These are phyloP conservation scores for Biscogniauxia mediterranea DNA, from an alignment of 2,329 filamentous ascomycete species.

Conservation along the genomic window DNA sequence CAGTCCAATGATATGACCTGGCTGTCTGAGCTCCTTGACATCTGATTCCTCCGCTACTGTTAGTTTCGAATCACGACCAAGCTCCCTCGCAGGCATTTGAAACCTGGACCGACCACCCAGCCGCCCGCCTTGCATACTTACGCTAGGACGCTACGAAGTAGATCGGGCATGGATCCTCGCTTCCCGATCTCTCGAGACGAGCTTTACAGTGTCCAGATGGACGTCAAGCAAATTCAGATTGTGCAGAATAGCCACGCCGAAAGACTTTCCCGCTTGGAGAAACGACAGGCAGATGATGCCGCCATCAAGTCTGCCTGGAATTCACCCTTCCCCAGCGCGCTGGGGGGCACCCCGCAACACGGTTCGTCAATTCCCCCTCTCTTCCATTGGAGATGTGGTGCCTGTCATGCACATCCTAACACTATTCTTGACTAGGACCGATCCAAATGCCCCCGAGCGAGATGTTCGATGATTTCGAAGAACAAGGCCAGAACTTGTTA, in stretches of 20 bases:
- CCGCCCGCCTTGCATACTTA: slow-evolving; percentile 7
- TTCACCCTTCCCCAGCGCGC: slow-evolving; percentile 84
- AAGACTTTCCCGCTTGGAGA: slow-evolving; percentile 60
- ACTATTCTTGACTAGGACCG: slow-evolving; percentile 57
- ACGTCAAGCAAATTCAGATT: slow-evolving; percentile 66
- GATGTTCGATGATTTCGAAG: slow-evolving; percentile 87
- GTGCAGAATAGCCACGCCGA: slow-evolving; percentile 62
- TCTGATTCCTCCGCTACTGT: slow-evolving; percentile 10
- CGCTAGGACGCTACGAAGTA: slow-evolving; percentile 11
- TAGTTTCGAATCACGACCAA: slow-evolving; percentile 9
- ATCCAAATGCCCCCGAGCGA: slow-evolving; percentile 77
- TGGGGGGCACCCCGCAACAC: slow-evolving; percentile 82
- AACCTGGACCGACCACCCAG: slow-evolving; percentile 2
- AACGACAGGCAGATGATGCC: slow-evolving; percentile 65
- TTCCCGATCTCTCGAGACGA: slow-evolving; percentile 61
- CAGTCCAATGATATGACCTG: slow-evolving; percentile 26
- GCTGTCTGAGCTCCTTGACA: slow-evolving; percentile 17
- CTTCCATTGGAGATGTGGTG: slow-evolving; percentile 1
- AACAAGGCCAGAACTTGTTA: slow-evolving; percentile 76
- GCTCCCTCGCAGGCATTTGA: slow-evolving; percentile 3
- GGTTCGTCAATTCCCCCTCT: slow-evolving; percentile 54
- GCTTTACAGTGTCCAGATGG: slow-evolving; percentile 67
- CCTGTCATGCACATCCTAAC: slow-evolving; percentile 17
- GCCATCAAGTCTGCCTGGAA: slow-evolving; percentile 85
- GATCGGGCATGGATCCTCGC: slow-evolving; percentile 61